A percentile compares a stretch with the other conserved stretches of the same genome.
These are phyloP conservation scores for Mycena capillaripes DNA, from an alignment of 768 basidiomycete genomes.

Conservation along the genomic window DNA sequence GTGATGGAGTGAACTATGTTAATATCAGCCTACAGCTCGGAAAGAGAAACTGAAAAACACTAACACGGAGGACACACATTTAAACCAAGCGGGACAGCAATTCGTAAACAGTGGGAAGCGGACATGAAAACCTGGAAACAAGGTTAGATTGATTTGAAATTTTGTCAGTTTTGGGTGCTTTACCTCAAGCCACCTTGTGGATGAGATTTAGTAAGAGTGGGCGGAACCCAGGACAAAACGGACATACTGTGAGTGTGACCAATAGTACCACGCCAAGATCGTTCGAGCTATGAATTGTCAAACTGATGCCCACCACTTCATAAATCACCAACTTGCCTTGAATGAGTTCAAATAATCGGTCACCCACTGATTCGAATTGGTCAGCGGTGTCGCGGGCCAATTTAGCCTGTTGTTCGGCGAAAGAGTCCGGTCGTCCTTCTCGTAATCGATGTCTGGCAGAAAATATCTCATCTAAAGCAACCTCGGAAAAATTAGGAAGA, in stretches of 20 bases:
- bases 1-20: slow-evolving; percentile 67
- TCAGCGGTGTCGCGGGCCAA: slow-evolving; percentile 66
- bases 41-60: neutral
- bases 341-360: slow-evolving; percentile 68
- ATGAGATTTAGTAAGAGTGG: slow-evolving; percentile 25
- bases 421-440: slow-evolving; percentile 67
- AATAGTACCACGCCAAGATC: slow-evolving; percentile 80
- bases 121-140: slow-evolving; percentile 67
- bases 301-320: neutral
- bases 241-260: slow-evolving; percentile 75
- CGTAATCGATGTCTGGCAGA: slow-evolving; percentile 55
- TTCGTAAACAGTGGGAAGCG: slow-evolving; percentile 69
- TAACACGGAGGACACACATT: slow-evolving; percentile 71
- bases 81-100: slow-evolving; percentile 76
- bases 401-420: slow-evolving; percentile 75
- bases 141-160: neutral
- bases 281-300: slow-evolving; percentile 62
- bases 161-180: slow-evolving; percentile 25
- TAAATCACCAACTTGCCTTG: slow-evolving; percentile 63
- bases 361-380: slow-evolving; percentile 61
- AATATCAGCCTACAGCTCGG: neutral
- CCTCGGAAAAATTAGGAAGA: slow-evolving; percentile 62
- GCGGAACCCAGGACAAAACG: neutral
- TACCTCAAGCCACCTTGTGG: slow-evolving; percentile 80
- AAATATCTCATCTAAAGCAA: slow-evolving; percentile 68